phyloP scores from a whole-genome alignment of 2,329 filamentous ascomycete genomes.

The Sclerotinia glacialis region DNA sequence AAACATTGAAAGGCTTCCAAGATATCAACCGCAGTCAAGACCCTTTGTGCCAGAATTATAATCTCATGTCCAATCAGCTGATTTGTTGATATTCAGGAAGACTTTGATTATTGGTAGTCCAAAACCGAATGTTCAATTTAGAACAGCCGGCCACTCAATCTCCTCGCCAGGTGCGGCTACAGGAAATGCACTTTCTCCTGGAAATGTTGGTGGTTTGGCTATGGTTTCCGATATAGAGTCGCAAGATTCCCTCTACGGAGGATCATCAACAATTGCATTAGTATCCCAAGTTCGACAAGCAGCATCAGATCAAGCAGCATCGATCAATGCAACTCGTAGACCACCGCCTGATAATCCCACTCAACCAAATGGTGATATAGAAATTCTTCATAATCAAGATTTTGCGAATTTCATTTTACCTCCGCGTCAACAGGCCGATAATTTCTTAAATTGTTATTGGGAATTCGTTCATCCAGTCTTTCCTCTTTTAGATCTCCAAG shows the following conservation, averaged over 20 bases:
- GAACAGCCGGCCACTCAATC: background rate
- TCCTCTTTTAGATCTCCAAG: constrained; percentile 28
- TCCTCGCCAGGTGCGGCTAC: background rate
- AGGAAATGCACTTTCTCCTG: background rate
- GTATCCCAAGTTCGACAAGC: constrained; percentile 18
- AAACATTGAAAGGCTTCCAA: background rate
- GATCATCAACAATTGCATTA: constrained; percentile 18
- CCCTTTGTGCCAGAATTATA: background rate
- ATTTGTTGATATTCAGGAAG: background rate
- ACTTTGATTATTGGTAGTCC: background rate
- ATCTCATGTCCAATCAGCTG: constrained; percentile 1
- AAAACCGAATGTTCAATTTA: background rate
- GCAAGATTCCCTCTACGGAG: constrained; percentile 12
- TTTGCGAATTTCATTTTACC: constrained; percentile 25
- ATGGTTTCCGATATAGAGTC: constrained; percentile 14
- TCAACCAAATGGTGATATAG: background rate
- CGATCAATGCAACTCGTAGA: background rate
- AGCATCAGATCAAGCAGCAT: constrained; percentile 7
- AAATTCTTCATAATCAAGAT: constrained; percentile 20
- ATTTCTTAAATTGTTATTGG: constrained; percentile 30
- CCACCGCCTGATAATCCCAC: background rate
- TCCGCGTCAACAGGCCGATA: constrained; percentile 27
- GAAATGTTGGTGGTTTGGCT: constrained; percentile 17
- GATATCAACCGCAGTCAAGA: background rate
- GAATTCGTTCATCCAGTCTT: constrained; percentile 30